A percentile compares a stretch with the other conserved stretches of the same genome.
phyloP scores from a whole-genome alignment of 306 rosid species.

The Dalbergia cultrata region DNA sequence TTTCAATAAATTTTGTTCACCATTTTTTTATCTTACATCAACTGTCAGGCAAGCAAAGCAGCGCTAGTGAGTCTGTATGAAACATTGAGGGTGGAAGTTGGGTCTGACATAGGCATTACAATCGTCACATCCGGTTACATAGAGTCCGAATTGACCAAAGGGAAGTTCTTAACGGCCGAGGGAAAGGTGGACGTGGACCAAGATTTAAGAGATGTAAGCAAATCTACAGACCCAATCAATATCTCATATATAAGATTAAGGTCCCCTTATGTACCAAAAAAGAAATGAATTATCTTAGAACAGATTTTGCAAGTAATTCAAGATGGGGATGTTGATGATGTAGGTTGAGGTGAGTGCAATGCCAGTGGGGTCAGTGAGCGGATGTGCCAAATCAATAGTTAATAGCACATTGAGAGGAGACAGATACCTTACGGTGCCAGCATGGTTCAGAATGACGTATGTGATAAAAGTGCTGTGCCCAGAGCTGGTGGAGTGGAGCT shows the following conservation, averaged over 20 bases:
- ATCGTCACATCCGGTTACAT: conserved; percentile 70
- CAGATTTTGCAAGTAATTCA: no score
- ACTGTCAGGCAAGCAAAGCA: conserved; percentile 72
- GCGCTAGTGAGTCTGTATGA: conserved; percentile 63
- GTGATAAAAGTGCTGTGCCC: conserved; percentile 42
- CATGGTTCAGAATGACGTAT: conserved; percentile 45
- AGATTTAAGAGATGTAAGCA: conserved; percentile 69
- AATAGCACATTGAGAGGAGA: conserved; percentile 46
- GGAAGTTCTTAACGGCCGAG: conserved; percentile 51
- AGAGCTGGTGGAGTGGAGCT: conserved; percentile 38
- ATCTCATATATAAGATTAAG: no score
- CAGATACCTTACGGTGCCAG: conserved; percentile 33
- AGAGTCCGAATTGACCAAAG: conserved; percentile 70
- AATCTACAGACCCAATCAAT: background rate
- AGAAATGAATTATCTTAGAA: no score
- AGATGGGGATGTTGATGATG: background rate
- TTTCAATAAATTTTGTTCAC: background rate
- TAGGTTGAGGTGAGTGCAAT: conserved; percentile 38
- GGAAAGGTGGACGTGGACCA: conserved; percentile 57
- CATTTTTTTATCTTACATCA: background rate
- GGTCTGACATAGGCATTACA: conserved; percentile 61
- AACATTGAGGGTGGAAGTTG: conserved; percentile 68
- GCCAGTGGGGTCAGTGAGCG: conserved; percentile 45
- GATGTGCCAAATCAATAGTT: conserved; percentile 43
- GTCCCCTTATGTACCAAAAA: no score